Evolutionary conservation across 2,329 filamentous ascomycete genomes (phyloP).

Genomic region (Claviceps cyperi): DNA sequence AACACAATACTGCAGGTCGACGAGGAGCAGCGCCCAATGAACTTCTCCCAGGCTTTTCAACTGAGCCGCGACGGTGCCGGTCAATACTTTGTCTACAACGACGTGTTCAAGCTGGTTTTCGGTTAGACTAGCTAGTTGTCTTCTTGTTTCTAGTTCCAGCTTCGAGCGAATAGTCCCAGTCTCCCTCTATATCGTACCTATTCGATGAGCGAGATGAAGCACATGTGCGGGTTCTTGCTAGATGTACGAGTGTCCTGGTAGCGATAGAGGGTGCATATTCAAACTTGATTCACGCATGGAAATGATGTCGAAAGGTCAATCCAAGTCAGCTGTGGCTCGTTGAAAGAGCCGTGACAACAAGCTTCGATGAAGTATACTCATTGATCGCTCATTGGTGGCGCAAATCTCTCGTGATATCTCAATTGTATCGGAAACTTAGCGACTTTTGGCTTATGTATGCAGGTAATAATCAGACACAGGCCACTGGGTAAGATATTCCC

Average conservation of each 20-base stretch:
- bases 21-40: constrained; percentile 74
- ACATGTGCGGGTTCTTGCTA: background rate
- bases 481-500: too few relatives aligned
- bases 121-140: constrained; percentile 21
- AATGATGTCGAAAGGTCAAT: background rate
- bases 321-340: background rate
- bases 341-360: background rate
- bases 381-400: too few relatives aligned
- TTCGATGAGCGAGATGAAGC: background rate
- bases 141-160: background rate
- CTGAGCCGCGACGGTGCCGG: constrained; percentile 53
- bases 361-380: background rate
- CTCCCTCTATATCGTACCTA: background rate
- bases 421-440: too few relatives aligned
- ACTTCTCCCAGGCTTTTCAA: constrained; percentile 82
- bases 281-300: background rate
- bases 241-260: background rate
- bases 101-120: constrained; percentile 86
- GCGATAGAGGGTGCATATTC: constrained; percentile 2
- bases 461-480: too few relatives aligned
- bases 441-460: too few relatives aligned
- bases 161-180: background rate
- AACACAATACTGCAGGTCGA: constrained; percentile 47
- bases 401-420: too few relatives aligned
- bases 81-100: constrained; percentile 82